These are phyloP conservation scores for Nectriaceae sp. DNA, from an alignment of 2,329 filamentous ascomycete species.

Conservation along the genomic window DNA sequence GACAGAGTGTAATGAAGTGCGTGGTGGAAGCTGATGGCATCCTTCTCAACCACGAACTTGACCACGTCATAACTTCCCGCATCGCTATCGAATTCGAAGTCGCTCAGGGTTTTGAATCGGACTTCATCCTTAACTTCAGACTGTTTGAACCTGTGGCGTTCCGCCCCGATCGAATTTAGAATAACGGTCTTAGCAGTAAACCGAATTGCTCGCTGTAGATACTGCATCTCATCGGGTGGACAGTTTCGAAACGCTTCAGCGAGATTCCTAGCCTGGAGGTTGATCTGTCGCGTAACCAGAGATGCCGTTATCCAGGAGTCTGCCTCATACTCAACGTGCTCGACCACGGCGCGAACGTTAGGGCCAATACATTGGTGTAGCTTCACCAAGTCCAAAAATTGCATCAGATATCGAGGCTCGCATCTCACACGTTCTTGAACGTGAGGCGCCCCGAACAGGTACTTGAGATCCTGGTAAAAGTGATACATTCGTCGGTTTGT, in stretches of 20 bases:
- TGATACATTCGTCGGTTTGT: slow-evolving; percentile 96
- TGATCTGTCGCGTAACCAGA: slow-evolving; percentile 91
- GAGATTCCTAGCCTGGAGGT: slow-evolving; percentile 85
- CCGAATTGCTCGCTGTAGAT: slow-evolving; percentile 71
- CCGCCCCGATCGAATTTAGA: slow-evolving; percentile 84
- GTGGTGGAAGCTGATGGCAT: slow-evolving; percentile 96
- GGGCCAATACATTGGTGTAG: slow-evolving; percentile 97
- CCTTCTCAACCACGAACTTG: slow-evolving; percentile 83
- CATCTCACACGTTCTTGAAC: slow-evolving; percentile 82
- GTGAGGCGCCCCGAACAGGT: slow-evolving; percentile 84
- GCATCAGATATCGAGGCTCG: slow-evolving; percentile 85
- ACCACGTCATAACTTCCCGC: slow-evolving; percentile 67
- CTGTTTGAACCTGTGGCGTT: slow-evolving; percentile 80
- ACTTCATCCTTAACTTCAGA: slow-evolving; percentile 87
- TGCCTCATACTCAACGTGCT: slow-evolving; percentile 97
- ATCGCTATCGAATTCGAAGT: slow-evolving; percentile 77
- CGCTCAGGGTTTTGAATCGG: slow-evolving; percentile 74
- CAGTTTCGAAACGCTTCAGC: slow-evolving; percentile 80
- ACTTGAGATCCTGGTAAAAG: slow-evolving; percentile 94
- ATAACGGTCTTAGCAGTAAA: slow-evolving; percentile 82
- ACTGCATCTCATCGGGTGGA: slow-evolving; percentile 62
- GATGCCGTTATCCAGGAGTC: slow-evolving; percentile 98
- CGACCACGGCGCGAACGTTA: slow-evolving; percentile 84
- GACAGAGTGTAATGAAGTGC: slow-evolving; percentile 94
- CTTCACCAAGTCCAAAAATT: slow-evolving; percentile 94